A percentile compares a stretch with the other conserved stretches of the same genome.
These are phyloP conservation scores for Tubosaeta sp. DNA, from an alignment of 768 basidiomycete species.

Conservation along the genomic window DNA sequence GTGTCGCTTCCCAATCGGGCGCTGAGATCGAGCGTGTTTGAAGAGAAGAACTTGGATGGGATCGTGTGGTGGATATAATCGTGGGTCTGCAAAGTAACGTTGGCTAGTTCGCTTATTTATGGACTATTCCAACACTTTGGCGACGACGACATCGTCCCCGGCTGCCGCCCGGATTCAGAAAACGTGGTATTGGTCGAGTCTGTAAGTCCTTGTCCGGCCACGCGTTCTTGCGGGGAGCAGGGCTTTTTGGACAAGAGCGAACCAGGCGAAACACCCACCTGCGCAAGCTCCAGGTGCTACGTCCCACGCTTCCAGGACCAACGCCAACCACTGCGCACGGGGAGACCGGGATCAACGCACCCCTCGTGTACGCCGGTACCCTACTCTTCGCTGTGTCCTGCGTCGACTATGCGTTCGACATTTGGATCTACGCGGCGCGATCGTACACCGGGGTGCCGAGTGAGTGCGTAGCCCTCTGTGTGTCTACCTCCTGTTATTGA, in stretches of 20 bases:
- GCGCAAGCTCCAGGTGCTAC: too few species aligned
- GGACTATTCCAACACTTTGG: neutral
- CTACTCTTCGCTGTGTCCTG: constrained; percentile 59
- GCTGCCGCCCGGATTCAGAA: constrained; percentile 46
- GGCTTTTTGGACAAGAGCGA: constrained; percentile 92
- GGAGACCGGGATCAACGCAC: constrained; percentile 72
- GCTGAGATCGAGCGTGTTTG: constrained; percentile 52
- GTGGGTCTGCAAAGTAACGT: constrained; percentile 32
- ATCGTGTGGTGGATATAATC: constrained; percentile 72
- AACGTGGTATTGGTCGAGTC: constrained; percentile 68
- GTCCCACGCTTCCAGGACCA: too few species aligned
- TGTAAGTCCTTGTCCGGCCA: constrained; percentile 38
- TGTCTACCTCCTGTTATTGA: neutral
- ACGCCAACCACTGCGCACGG: constrained; percentile 53
- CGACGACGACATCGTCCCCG: neutral
- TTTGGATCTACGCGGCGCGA: constrained; percentile 69
- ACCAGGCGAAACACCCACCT: too few species aligned
- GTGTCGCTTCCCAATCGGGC: constrained; percentile 47
- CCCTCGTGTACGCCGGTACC: constrained; percentile 53
- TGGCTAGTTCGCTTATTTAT: constrained; percentile 4
- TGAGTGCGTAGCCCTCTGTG: constrained; percentile 49
- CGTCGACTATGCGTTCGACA: constrained; percentile 58
- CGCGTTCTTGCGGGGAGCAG: constrained; percentile 38
- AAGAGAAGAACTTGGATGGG: constrained; percentile 30
- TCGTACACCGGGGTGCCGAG: constrained; percentile 54